phyloP scores from a whole-genome alignment of 139 green algal genomes.

The Deuterostichococcus epilithicus region DNA sequence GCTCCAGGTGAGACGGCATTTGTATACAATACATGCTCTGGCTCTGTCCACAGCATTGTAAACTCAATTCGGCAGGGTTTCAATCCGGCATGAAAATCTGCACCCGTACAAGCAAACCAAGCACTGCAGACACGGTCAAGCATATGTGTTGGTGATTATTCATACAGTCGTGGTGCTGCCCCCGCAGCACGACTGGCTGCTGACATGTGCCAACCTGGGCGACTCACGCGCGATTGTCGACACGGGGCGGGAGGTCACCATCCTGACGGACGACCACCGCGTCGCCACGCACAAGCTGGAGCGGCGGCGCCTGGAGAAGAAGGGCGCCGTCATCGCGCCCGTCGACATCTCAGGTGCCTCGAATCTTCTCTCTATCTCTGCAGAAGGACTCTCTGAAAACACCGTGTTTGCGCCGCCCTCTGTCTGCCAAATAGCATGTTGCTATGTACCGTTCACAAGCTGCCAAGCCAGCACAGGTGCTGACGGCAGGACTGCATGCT shows the following conservation, averaged over 20 bases:
- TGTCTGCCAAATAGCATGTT: too few species aligned
- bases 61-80: not conserved
- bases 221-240: constrained; percentile 84
- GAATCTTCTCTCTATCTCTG: too few species aligned
- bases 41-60: too few species aligned
- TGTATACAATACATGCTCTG: not conserved
- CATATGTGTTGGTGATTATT: not conserved
- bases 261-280: constrained; percentile 50
- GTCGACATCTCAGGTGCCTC: constrained; percentile 34
- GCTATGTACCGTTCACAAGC: not conserved
- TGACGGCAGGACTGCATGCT: too few species aligned
- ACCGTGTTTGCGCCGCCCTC: not conserved
- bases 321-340: constrained; percentile 36
- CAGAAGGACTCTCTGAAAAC: constrained; percentile 13
- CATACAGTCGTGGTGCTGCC: not conserved
- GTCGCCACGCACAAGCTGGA: constrained; percentile 40
- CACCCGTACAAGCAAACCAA: not conserved
- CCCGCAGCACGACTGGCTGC: constrained; percentile 59
- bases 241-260: constrained; percentile 34
- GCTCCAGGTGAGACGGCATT: constrained; percentile 8
- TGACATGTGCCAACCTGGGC: constrained; percentile 82
- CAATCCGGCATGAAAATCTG: not conserved
- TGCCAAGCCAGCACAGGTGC: not conserved
- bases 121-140: not conserved
- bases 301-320: constrained; percentile 35